These are phyloP conservation scores for Aspergillus nomiae DNA, from an alignment of 2,329 filamentous ascomycete genomes.

Conservation along the genomic window DNA sequence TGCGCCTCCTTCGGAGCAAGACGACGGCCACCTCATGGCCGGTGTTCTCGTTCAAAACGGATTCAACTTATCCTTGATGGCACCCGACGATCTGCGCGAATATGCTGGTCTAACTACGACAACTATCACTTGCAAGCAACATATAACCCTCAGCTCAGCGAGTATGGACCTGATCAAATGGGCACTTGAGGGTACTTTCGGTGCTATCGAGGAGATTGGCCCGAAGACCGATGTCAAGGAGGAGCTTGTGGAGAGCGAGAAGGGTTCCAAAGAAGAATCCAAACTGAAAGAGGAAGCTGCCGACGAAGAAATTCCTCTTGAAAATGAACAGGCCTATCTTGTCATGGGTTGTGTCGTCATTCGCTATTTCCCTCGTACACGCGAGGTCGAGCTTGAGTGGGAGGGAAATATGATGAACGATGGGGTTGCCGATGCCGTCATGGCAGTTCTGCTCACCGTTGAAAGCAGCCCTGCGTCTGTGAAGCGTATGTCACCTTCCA, in stretches of 20 bases:
- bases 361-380: slow-evolving; percentile 68
- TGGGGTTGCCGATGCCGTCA: slow-evolving; percentile 94
- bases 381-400: slow-evolving; percentile 91
- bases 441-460: slow-evolving; percentile 87
- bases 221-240: slow-evolving; percentile 24
- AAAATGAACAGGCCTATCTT: slow-evolving; percentile 50
- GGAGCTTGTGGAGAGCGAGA: slow-evolving; percentile 28
- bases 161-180: slow-evolving; percentile 90
- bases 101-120: slow-evolving; percentile 97
- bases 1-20: slow-evolving; percentile 60
- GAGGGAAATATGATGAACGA: slow-evolving; percentile 98
- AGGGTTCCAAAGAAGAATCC: slow-evolving; percentile 42
- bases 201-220: slow-evolving; percentile 67
- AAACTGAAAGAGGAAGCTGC: slow-evolving; percentile 40
- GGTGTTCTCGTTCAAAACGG: slow-evolving; percentile 96
- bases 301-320: slow-evolving; percentile 48
- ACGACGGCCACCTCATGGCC: slow-evolving; percentile 67
- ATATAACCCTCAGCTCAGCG: slow-evolving; percentile 81
- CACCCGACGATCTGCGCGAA: slow-evolving; percentile 90
- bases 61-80: slow-evolving; percentile 96
- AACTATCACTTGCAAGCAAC: slow-evolving; percentile 88
- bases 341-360: slow-evolving; percentile 92
- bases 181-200: slow-evolving; percentile 93
- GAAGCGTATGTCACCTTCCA: slow-evolving; percentile 61
- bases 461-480: slow-evolving; percentile 95